Percentiles rank a stretch among this genome's conserved stretches.
Evolutionary conservation across 2,329 filamentous ascomycete species (phyloP).

Genomic region (Arthrobotrys musiformis): DNA sequence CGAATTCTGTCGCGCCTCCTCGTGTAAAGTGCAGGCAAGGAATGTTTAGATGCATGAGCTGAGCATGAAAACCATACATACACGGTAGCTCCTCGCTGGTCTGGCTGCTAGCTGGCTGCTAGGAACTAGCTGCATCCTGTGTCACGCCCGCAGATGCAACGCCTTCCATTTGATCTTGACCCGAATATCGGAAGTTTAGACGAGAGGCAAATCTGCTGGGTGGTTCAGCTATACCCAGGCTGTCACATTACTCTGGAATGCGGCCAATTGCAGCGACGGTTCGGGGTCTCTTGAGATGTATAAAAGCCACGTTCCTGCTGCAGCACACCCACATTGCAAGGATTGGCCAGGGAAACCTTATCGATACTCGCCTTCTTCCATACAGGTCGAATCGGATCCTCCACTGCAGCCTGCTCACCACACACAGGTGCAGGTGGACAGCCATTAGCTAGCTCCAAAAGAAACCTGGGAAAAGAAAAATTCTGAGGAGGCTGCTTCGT

Average conservation of each 20-base stretch:
- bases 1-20: slow-evolving; percentile 13
- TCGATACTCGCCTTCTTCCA: slow-evolving; percentile 28
- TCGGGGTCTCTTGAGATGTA: slow-evolving; percentile 31
- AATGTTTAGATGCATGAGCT: slow-evolving; percentile 17
- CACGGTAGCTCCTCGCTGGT: no score
- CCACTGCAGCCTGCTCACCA: slow-evolving; percentile 13
- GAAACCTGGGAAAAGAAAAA: slow-evolving; percentile 26
- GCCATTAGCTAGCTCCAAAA: not conserved
- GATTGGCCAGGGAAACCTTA: slow-evolving; percentile 43
- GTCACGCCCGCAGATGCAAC: slow-evolving; percentile 49
- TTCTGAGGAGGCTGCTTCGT: not conserved
- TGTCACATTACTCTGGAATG: slow-evolving; percentile 28
- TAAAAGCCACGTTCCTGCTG: slow-evolving; percentile 55
- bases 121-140: slow-evolving; percentile 37
- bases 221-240: slow-evolving; percentile 40
- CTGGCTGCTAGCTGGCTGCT: not conserved
- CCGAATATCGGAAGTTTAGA: slow-evolving; percentile 52
- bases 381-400: slow-evolving; percentile 41
- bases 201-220: slow-evolving; percentile 41
- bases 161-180: slow-evolving; percentile 44
- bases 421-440: no score
- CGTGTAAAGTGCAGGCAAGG: not conserved
- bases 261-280: slow-evolving; percentile 42
- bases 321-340: slow-evolving; percentile 35
- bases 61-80: slow-evolving; percentile 8